phyloP scores from a whole-genome alignment of 495 filamentous ascomycete species.

The Aspergillus egyptiacus region DNA sequence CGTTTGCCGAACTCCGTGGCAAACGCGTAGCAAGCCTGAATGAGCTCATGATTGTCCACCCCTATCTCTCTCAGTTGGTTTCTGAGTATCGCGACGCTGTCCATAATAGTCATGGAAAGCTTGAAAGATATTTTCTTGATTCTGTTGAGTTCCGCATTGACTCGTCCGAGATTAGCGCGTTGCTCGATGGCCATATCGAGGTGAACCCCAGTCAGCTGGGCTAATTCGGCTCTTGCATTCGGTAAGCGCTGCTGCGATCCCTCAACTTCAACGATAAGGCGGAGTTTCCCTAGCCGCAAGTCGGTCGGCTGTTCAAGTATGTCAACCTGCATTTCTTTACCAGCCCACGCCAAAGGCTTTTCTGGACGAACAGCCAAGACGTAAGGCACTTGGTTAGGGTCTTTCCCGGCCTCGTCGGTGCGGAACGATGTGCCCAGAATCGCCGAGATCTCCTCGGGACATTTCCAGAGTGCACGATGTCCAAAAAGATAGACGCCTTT shows the following conservation, averaged over 20 bases:
- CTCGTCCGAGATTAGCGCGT: conserved; percentile 84
- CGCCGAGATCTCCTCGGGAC: conserved; percentile 71
- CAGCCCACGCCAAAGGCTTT: conserved; percentile 71
- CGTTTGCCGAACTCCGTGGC: conserved; percentile 96
- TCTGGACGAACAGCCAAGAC: conserved; percentile 81
- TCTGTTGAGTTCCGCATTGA: conserved; percentile 84
- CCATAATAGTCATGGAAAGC: conserved; percentile 98
- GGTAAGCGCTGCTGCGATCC: conserved; percentile 73
- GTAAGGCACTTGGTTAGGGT: conserved; percentile 66
- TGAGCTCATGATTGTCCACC: conserved; percentile 87
- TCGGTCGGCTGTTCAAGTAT: conserved; percentile 76
- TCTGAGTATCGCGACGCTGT: conserved; percentile 88
- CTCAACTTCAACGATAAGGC: conserved; percentile 86
- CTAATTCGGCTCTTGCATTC: conserved; percentile 69
- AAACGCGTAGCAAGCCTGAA: conserved; percentile 98
- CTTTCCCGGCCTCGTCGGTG: conserved; percentile 62
- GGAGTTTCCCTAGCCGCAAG: conserved; percentile 77
- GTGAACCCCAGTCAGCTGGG: conserved; percentile 69
- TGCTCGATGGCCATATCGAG: conserved; percentile 86
- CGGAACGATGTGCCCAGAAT: conserved; percentile 87
- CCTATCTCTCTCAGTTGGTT: conserved; percentile 64
- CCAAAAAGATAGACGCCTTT: conserved; percentile 79
- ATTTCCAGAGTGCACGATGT: conserved; percentile 66
- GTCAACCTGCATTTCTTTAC: conserved; percentile 62
- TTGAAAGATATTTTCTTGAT: conserved; percentile 96